A percentile compares a stretch with the other conserved stretches of the same genome.
Conservation (phyloP, 208 protist genomes). For the Angomonas desouzai region DNA sequence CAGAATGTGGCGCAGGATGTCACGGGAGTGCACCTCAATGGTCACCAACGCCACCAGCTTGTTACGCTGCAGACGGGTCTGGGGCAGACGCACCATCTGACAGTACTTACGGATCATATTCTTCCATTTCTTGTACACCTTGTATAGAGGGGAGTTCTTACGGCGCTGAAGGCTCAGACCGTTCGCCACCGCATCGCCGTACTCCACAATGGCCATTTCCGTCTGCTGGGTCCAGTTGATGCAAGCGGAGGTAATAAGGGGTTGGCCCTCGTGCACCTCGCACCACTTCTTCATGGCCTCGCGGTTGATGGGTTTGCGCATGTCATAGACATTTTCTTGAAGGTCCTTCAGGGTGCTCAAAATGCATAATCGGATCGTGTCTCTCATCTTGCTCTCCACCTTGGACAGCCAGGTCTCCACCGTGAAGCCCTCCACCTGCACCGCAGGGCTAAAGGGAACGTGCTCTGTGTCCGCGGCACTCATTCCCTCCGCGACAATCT, state of each 20-base stretch:
- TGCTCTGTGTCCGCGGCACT: conserved; percentile 90
- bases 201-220: conserved; percentile 87
- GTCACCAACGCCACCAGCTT: conserved; percentile 97
- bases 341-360: conserved; percentile 76
- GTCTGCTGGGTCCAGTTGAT: conserved; percentile 96
- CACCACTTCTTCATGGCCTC: conserved; percentile 89
- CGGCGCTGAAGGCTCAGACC: conserved; percentile 79
- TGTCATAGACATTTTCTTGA: conserved; percentile 77
- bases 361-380: conserved; percentile 84
- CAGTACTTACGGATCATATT: conserved; percentile 94
- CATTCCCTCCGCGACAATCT: conserved; percentile 83
- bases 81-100: conserved; percentile 91
- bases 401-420: conserved; percentile 93
- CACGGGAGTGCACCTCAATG: conserved; percentile 98
- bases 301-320: conserved; percentile 59
- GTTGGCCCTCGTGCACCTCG: conserved; percentile 89
- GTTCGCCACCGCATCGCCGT: conserved; percentile 73
- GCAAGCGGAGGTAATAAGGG: conserved; percentile 94
- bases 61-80: conserved; percentile 90
- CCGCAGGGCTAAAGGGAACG: conserved; percentile 84
- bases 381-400: conserved; percentile 92
- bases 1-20: conserved; percentile 95
- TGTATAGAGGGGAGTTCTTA: conserved; percentile 89
- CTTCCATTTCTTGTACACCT: conserved; percentile 94
- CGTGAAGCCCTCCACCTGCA: conserved; percentile 86